Conservation (phyloP, 352 stramenopile species). For the Pythium aquatile region DNA sequence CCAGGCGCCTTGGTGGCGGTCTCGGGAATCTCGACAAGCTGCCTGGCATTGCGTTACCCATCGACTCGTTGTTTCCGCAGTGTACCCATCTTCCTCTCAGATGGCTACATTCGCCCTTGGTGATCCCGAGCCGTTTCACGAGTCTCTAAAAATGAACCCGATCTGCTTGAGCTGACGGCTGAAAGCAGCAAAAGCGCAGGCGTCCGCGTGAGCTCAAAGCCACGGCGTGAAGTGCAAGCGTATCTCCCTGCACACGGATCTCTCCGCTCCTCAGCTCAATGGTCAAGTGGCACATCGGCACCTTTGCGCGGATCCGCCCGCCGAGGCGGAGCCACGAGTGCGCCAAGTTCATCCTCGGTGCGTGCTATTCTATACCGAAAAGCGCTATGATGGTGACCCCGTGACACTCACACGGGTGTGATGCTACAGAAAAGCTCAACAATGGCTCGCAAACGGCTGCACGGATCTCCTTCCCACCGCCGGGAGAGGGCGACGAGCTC, state of each 20-base stretch:
- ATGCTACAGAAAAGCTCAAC: slow-evolving; percentile 42
- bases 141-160: no score
- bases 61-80: no score
- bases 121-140: no score
- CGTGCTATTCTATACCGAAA: neutral
- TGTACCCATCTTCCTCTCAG: no score
- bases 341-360: slow-evolving; percentile 62
- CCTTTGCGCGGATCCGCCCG: slow-evolving; percentile 66
- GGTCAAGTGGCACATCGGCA: slow-evolving; percentile 80
- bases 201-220: neutral
- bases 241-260: neutral
- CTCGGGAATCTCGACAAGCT: no score
- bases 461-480: slow-evolving; percentile 61
- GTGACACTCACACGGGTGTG: no score
- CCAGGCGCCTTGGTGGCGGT: no score
- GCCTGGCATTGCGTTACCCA: no score
- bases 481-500: slow-evolving; percentile 44
- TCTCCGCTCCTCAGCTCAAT: slow-evolving; percentile 4
- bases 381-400: no score
- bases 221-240: neutral
- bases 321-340: slow-evolving; percentile 52
- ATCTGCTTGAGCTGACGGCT: no score
- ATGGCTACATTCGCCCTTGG: no score
- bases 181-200: no score
- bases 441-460: slow-evolving; percentile 39